Conservation (phyloP, 176 grass and related monocot species). For the Guadua angustifolia region DNA sequence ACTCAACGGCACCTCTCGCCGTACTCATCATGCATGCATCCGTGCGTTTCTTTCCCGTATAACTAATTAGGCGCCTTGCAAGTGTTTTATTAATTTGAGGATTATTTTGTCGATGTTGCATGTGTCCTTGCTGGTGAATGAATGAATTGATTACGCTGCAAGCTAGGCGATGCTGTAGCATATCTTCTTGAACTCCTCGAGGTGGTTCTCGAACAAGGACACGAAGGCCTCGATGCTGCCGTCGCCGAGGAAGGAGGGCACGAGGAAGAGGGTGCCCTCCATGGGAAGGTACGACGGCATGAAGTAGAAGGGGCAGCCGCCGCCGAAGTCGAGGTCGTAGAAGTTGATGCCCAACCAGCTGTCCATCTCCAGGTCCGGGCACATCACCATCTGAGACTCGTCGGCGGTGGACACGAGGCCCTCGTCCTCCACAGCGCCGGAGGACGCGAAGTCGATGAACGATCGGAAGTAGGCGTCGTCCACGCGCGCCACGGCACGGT, state of each 20-base stretch:
- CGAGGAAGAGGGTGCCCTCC: slow-evolving; percentile 33
- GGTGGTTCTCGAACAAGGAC: slow-evolving; percentile 7
- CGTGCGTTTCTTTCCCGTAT: background rate
- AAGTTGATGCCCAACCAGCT: slow-evolving; percentile 52
- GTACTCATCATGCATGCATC: slow-evolving; percentile 36
- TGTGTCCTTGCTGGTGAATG: background rate
- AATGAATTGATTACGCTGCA: background rate
- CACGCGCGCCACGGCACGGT: slow-evolving; percentile 7
- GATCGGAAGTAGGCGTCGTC: slow-evolving; percentile 44
- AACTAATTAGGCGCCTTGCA: background rate
- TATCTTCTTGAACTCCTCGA: slow-evolving; percentile 7
- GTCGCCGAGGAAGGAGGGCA: slow-evolving; percentile 21
- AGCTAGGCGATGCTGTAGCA: slow-evolving; percentile 25
- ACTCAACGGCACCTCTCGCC: background rate
- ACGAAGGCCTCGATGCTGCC: slow-evolving; percentile 31
- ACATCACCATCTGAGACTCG: slow-evolving; percentile 35
- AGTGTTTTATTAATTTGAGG: background rate
- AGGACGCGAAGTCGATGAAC: slow-evolving; percentile 41
- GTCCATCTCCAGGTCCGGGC: slow-evolving; percentile 48
- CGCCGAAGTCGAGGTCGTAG: slow-evolving; percentile 44
- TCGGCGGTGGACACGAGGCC: slow-evolving; percentile 40
- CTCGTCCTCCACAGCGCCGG: slow-evolving; percentile 37
- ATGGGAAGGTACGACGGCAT: slow-evolving; percentile 34
- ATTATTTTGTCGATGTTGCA: background rate
- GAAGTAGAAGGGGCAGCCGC: slow-evolving; percentile 11